Percentiles rank a stretch among this genome's conserved stretches.
These are phyloP conservation scores for Neospora caninum DNA, from an alignment of 169 alveolate genomes.

Conservation along the genomic window DNA sequence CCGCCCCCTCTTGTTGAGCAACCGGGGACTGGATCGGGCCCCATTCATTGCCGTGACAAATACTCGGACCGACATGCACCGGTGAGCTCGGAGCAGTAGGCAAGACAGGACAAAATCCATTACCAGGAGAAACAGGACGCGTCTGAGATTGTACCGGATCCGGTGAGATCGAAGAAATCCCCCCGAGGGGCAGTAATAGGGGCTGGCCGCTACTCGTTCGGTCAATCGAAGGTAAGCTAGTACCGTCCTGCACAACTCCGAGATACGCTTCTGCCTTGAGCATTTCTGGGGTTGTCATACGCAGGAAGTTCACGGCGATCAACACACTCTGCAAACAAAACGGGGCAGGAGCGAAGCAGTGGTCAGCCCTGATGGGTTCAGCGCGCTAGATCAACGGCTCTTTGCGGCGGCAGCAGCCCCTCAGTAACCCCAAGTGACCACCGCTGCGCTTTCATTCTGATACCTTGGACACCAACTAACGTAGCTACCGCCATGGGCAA, in stretches of 20 bases:
- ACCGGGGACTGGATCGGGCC: neutral
- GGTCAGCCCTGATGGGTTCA: neutral
- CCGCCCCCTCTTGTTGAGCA: neutral
- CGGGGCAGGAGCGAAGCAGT: neutral
- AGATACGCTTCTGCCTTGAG: neutral
- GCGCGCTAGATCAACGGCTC: neutral
- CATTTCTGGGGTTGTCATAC: constrained; percentile 3
- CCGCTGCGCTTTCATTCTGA: too few species aligned
- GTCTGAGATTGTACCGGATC: neutral
- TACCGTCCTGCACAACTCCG: neutral
- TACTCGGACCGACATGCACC: neutral
- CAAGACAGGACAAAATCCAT: neutral
- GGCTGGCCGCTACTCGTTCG: too few species aligned
- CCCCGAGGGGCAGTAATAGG: neutral
- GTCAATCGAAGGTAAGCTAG: too few species aligned
- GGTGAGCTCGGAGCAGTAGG: neutral
- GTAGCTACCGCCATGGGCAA: neutral
- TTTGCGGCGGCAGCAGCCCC: neutral
- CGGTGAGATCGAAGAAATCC: neutral
- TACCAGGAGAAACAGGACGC: neutral
- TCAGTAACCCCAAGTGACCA: neutral
- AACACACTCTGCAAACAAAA: constrained; percentile 18
- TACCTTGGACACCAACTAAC: neutral
- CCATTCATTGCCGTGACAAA: neutral
- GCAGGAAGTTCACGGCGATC: neutral